These are phyloP conservation scores for Agrocybe pediades DNA, from an alignment of 768 basidiomycete genomes.

Conservation along the genomic window DNA sequence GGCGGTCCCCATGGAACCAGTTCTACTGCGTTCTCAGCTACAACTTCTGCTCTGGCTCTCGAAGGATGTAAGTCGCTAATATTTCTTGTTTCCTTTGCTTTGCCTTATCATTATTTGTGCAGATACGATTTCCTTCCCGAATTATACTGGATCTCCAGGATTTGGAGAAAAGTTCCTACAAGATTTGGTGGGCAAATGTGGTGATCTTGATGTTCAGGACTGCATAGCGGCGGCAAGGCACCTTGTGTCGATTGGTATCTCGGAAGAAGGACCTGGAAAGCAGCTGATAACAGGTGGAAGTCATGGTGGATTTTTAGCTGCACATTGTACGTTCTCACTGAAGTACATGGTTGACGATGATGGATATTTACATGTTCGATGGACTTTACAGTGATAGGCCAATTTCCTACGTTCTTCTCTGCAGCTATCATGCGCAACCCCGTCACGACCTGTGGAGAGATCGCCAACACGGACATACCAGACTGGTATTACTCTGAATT, in stretches of 20 bases:
- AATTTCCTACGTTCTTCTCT: slow-evolving; percentile 59
- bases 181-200: slow-evolving; percentile 57
- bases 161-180: slow-evolving; percentile 65
- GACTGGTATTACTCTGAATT: slow-evolving; percentile 65
- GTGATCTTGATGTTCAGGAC: slow-evolving; percentile 65
- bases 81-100: not conserved
- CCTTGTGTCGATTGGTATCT: slow-evolving; percentile 51
- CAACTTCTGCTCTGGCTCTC: slow-evolving; percentile 45
- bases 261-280: slow-evolving; percentile 48
- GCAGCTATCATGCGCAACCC: slow-evolving; percentile 71
- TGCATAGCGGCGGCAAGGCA: slow-evolving; percentile 56
- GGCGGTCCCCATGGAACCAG: slow-evolving; percentile 62
- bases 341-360: not conserved
- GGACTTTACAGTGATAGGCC: slow-evolving; percentile 60
- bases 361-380: too few relatives aligned
- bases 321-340: slow-evolving; percentile 55
- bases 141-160: slow-evolving; percentile 71
- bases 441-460: slow-evolving; percentile 62
- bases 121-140: slow-evolving; percentile 64
- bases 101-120: not conserved
- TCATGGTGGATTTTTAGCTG: slow-evolving; percentile 69
- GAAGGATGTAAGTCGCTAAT: slow-evolving; percentile 57
- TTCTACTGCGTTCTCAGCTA: slow-evolving; percentile 49
- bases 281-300: slow-evolving; percentile 65
- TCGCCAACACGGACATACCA: slow-evolving; percentile 62